phyloP scores from a whole-genome alignment of 129 eudicot genomes.

The Flaveria robusta region DNA sequence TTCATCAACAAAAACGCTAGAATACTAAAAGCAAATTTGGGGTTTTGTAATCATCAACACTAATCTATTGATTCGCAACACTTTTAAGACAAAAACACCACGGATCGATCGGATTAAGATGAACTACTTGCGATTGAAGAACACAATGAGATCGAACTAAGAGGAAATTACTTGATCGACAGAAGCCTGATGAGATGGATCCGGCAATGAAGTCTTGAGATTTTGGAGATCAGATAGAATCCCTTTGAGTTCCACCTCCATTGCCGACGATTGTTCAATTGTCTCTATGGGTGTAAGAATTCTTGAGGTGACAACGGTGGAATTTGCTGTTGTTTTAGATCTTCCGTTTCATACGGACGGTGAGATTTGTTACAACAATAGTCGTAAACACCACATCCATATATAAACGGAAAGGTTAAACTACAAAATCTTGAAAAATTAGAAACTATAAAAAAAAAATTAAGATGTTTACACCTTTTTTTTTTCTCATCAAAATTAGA shows the following conservation, averaged over 20 bases:
- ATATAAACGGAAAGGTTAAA: too few relatives aligned
- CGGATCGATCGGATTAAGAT: slow-evolving; percentile 17
- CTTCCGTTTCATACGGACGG: too few relatives aligned
- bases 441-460: too few relatives aligned
- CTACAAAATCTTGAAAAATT: too few relatives aligned
- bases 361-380: too few relatives aligned
- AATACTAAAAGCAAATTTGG: not conserved
- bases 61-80: slow-evolving; percentile 6
- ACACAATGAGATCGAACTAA: not conserved
- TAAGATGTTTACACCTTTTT: too few relatives aligned
- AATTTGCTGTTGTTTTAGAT: too few relatives aligned
- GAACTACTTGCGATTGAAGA: slow-evolving; percentile 7
- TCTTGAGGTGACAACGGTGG: too few relatives aligned
- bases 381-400: too few relatives aligned
- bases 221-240: slow-evolving; percentile 45
- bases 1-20: not conserved
- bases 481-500: too few relatives aligned
- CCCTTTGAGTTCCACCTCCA: slow-evolving; percentile 49
- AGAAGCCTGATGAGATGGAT: slow-evolving; percentile 48
- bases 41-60: slow-evolving; percentile 22
- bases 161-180: slow-evolving; percentile 41
- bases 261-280: slow-evolving; percentile 8
- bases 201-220: slow-evolving; percentile 49
- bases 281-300: too few relatives aligned
- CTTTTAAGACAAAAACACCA: slow-evolving; percentile 6